Conservation (phyloP, 257 asterid species). For the Solanum habrochaites region DNA sequence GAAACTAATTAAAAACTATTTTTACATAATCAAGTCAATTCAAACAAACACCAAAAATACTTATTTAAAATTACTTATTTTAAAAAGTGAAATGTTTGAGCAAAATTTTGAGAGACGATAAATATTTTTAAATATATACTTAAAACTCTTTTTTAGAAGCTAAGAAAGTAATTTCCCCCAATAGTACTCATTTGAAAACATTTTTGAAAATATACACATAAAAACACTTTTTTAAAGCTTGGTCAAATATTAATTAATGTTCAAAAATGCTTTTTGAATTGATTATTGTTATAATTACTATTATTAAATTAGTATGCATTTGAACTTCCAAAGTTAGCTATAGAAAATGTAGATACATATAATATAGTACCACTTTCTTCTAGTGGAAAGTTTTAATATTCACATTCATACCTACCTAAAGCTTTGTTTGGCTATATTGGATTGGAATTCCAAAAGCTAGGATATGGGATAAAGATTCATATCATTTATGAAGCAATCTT, state of each 20-base stretch:
- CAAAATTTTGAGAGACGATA: neutral
- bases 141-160: neutral
- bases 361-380: neutral
- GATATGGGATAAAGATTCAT: neutral
- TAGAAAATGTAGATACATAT: neutral
- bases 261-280: neutral
- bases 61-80: no score
- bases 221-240: no score
- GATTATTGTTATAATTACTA: no score
- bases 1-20: no score
- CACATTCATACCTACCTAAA: constrained; percentile 4
- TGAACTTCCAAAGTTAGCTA: neutral
- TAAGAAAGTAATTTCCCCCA: neutral
- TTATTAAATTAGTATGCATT: neutral
- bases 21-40: no score
- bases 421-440: constrained; percentile 3
- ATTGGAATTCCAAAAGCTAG: constrained; percentile 1
- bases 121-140: neutral
- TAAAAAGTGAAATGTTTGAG: neutral
- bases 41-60: neutral
- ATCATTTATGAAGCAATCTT: constrained; percentile 16
- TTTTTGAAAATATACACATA: neutral
- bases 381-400: constrained; percentile 1
- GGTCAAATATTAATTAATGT: neutral
- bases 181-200: neutral